Evolutionary conservation across 1,284 basidiomycete genomes (phyloP).

Genomic region (Leccinum angustisporum): DNA sequence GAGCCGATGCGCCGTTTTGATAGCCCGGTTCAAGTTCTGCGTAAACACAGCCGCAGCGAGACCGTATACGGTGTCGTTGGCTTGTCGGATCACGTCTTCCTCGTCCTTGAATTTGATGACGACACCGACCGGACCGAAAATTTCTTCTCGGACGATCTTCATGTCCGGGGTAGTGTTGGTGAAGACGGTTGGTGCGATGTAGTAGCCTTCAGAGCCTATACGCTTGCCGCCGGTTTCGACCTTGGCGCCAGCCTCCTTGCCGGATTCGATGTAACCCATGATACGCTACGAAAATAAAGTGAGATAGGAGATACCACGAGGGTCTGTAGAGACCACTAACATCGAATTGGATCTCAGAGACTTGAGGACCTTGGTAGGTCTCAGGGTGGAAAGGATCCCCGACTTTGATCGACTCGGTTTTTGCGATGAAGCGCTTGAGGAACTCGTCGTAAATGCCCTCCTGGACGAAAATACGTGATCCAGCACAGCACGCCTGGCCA

Average conservation of each 20-base stretch:
- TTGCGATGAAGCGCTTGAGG: constrained; percentile 58
- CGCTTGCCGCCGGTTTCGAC: constrained; percentile 77
- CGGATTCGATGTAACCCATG: constrained; percentile 86
- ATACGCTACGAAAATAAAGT: constrained; percentile 52
- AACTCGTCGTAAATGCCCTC: constrained; percentile 80
- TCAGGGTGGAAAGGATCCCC: constrained; percentile 79
- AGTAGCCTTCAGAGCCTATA: constrained; percentile 73
- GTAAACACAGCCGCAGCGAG: constrained; percentile 86
- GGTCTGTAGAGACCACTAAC: constrained; percentile 40
- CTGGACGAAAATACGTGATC: constrained; percentile 86
- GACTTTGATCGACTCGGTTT: constrained; percentile 58
- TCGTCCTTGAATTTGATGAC: constrained; percentile 73
- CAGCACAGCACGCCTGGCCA: constrained; percentile 85
- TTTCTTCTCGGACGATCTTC: constrained; percentile 90
- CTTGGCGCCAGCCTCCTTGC: constrained; percentile 83
- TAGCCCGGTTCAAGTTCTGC: constrained; percentile 72
- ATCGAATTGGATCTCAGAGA: constrained; percentile 69
- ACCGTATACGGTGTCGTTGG: constrained; percentile 88
- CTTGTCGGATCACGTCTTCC: constrained; percentile 71
- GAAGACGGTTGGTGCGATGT: constrained; percentile 86
- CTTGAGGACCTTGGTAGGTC: constrained; percentile 87
- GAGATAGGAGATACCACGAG: constrained; percentile 37
- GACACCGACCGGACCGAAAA: constrained; percentile 84
- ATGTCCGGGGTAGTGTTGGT: constrained; percentile 74
- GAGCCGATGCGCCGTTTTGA: constrained; percentile 74